Conservation (phyloP, 805 yeast genomes). For the Starmerella khaoyaiensis region DNA sequence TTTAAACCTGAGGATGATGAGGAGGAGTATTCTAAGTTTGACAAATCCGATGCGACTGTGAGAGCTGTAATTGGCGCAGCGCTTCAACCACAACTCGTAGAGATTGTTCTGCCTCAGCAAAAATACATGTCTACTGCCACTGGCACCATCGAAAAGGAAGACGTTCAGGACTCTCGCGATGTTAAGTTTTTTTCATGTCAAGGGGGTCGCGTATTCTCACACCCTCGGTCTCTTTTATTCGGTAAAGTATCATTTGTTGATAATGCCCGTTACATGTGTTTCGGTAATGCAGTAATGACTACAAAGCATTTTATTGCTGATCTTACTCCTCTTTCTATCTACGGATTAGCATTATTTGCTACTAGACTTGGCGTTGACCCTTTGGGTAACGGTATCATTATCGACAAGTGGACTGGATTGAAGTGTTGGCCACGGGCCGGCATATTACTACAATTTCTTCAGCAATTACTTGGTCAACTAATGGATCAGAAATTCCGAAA, state of each 20-base stretch:
- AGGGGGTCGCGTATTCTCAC: constrained; percentile 64
- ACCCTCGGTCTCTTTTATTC: constrained; percentile 73
- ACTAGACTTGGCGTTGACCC: constrained; percentile 43
- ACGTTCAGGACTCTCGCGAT: constrained; percentile 68
- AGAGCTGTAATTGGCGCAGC: constrained; percentile 67
- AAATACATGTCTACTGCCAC: constrained; percentile 53
- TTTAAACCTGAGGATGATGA: constrained; percentile 32
- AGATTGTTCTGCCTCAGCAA: constrained; percentile 71
- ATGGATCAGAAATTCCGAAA: constrained; percentile 47
- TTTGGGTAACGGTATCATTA: constrained; percentile 63
- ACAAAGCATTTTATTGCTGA: constrained; percentile 58
- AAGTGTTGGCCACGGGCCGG: constrained; percentile 92
- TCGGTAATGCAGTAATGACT: constrained; percentile 44
- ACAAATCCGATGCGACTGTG: constrained; percentile 43
- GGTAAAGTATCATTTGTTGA: constrained; percentile 33
- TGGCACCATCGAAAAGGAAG: constrained; percentile 55
- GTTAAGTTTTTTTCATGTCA: constrained; percentile 63
- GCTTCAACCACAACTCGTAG: constrained; percentile 68
- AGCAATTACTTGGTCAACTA: constrained; percentile 52
- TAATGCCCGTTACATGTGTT: constrained; percentile 42
- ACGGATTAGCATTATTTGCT: constrained; percentile 70
- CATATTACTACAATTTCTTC: constrained; percentile 59
- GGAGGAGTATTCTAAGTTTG: constrained; percentile 26
- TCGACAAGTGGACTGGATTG: constrained; percentile 82
- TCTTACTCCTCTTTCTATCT: constrained; percentile 63